A percentile compares a stretch with the other conserved stretches of the same genome.
Evolutionary conservation across 129 eudicot species (phyloP).

Genomic region (Helianthus annuus): DNA sequence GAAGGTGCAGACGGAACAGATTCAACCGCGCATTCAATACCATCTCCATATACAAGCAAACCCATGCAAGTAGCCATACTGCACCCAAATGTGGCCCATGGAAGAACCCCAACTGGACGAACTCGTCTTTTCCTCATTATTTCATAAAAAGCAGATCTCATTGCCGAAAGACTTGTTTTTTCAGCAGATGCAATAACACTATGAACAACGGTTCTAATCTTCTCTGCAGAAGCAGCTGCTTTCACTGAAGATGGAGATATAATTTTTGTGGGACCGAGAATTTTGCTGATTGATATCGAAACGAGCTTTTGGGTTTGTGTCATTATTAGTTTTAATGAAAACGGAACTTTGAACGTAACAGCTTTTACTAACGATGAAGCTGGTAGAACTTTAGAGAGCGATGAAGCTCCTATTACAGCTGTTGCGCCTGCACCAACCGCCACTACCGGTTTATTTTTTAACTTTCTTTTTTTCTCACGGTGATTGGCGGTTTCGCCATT

Average conservation of each 20-base stretch:
- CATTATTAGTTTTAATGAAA: conserved; percentile 58
- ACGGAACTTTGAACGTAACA: conserved; percentile 58
- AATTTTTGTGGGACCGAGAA: conserved; percentile 64
- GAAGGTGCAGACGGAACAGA: conserved; percentile 84
- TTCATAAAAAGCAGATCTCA: conserved; percentile 86
- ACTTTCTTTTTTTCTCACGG: conserved; percentile 43
- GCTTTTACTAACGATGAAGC: conserved; percentile 66
- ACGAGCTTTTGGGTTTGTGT: conserved; percentile 69
- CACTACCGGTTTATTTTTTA: conserved; percentile 69
- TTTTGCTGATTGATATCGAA: conserved; percentile 55
- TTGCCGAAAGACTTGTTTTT: conserved; percentile 86
- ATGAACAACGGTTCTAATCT: conserved; percentile 70
- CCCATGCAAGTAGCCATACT: conserved; percentile 76
- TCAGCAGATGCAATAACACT: conserved; percentile 78
- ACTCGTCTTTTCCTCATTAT: conserved; percentile 81
- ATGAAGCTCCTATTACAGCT: conserved; percentile 81
- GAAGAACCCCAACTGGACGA: conserved; percentile 60
- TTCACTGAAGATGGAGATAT: conserved; percentile 50
- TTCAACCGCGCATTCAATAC: conserved; percentile 87
- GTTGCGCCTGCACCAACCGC: conserved; percentile 98
- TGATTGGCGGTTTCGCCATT: conserved; percentile 32
- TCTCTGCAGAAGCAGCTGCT: conserved; percentile 83
- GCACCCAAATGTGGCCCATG: conserved; percentile 86
- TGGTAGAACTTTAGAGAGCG: conserved; percentile 79
- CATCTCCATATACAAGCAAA: conserved; percentile 72